These are phyloP conservation scores for Artemisia argyi DNA, from an alignment of 129 eudicot genomes.

Conservation along the genomic window DNA sequence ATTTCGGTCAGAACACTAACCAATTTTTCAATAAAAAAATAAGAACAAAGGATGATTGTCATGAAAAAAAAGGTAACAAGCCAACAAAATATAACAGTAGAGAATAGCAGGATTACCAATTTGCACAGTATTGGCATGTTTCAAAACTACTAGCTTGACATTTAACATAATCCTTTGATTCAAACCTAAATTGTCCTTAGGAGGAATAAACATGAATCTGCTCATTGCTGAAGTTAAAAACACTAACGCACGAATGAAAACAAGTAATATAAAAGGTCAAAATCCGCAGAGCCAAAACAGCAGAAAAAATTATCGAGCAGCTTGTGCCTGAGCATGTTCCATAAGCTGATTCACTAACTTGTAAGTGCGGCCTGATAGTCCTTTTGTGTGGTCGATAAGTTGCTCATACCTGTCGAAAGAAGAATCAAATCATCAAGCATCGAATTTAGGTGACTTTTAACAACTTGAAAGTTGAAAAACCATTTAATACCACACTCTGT, in stretches of 20 bases:
- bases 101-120: background rate
- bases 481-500: no score
- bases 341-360: slow-evolving; percentile 76
- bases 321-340: slow-evolving; percentile 76
- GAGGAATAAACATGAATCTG: slow-evolving; percentile 15
- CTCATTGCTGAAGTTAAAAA: slow-evolving; percentile 23
- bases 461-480: no score
- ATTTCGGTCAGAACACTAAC: no score
- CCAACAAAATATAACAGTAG: background rate
- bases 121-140: no score
- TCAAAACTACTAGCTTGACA: slow-evolving; percentile 15
- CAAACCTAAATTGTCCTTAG: background rate
- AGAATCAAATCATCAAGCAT: background rate
- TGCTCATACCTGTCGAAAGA: slow-evolving; percentile 74
- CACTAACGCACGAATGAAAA: background rate
- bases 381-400: slow-evolving; percentile 93
- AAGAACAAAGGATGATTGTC: no score
- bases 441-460: no score
- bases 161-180: slow-evolving; percentile 5
- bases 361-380: slow-evolving; percentile 80
- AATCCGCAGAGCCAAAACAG: slow-evolving; percentile 7
- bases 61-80: background rate
- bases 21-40: no score
- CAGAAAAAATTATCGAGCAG: slow-evolving; percentile 52
- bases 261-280: slow-evolving; percentile 20